Evolutionary conservation across 495 filamentous ascomycete species (phyloP), one percentile per base, ranked within the genome.

Genomic region (Aspergillus conjunctus): DNA sequence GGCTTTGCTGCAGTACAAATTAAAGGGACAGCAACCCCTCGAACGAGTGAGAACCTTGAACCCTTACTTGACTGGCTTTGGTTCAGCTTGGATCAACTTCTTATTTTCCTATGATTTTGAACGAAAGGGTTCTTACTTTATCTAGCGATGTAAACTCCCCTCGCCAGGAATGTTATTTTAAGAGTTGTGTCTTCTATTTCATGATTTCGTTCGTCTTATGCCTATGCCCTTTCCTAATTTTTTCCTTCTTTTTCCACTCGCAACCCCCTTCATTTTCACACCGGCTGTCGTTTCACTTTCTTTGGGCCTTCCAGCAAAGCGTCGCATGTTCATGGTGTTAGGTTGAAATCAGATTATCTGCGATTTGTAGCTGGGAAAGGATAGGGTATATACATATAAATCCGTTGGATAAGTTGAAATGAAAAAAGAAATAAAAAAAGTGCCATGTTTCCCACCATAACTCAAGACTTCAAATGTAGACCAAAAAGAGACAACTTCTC

Each of bases 281-380:
- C 11, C 15, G 3, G 11, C 37, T 41, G 11, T 4, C 37, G 37
- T 41, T 53, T 26, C 31, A 54, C 33, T 54, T 57, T 63, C 55
- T 46, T 62, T 56, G 51, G 46, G 56, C 62, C 57, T 53, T 67
- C 66, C 66, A 58, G 66, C 72, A 70, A 62, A 72, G 73, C 72
- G 69, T 67, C 61, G 70, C 73, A 77, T 77, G 69, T 61, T 68
- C 60, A 68, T 71, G 71, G 71, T 69, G 73, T 77, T 76, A 67
- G 65, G 64, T 69, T 49, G 56, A 65, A 73, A 72, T 71, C 66
- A 71, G 64, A 71, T 69, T 56, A 71, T 51, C 54, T 67, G 64
- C 57, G 56, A 54, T 68, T 51, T 65, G 58, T 60, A 58, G 10
- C 60, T 60, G 33, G 54, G 55, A 55, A 67, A 68, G 57, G 46